A percentile compares a stretch with the other conserved stretches of the same genome.
Evolutionary conservation across 1,139 yeast species (phyloP).

Genomic region (Insectozyma bohioensis): DNA sequence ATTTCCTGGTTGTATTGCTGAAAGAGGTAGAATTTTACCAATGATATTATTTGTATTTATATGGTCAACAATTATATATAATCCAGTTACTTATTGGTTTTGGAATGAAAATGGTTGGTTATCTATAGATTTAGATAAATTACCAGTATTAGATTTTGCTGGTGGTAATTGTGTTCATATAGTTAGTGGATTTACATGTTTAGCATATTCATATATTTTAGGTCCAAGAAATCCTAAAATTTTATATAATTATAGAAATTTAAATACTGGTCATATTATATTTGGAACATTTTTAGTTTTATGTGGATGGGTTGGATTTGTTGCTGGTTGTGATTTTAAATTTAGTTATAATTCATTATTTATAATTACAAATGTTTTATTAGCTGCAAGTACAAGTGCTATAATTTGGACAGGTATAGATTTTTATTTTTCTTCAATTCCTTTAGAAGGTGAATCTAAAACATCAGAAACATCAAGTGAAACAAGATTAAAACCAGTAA

Average conservation of each 20-base stretch:
- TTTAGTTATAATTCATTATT: slow-evolving; percentile 35
- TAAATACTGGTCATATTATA: slow-evolving; percentile 44
- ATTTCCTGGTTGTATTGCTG: slow-evolving; percentile 58
- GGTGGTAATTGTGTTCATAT: slow-evolving; percentile 68
- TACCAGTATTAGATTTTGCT: slow-evolving; percentile 61
- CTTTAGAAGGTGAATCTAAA: slow-evolving; percentile 26
- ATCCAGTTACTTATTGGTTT: slow-evolving; percentile 66
- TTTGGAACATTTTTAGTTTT: slow-evolving; percentile 49
- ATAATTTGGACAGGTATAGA: slow-evolving; percentile 41
- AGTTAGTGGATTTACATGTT: slow-evolving; percentile 58
- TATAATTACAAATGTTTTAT: slow-evolving; percentile 35
- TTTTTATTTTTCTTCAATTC: slow-evolving; percentile 39
- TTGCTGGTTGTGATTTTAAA: slow-evolving; percentile 45
- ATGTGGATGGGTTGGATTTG: slow-evolving; percentile 48
- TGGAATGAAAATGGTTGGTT: slow-evolving; percentile 66
- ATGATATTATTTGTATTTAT: slow-evolving; percentile 51
- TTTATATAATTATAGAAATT: slow-evolving; percentile 36
- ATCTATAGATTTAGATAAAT: slow-evolving; percentile 32
- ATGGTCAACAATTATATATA: slow-evolving; percentile 60
- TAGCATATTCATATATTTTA: slow-evolving; percentile 58
- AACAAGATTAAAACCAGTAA: slow-evolving; percentile 3
- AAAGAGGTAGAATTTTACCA: slow-evolving; percentile 56
- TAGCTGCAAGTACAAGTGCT: slow-evolving; percentile 38
- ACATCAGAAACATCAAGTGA: not conserved
- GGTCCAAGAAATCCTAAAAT: slow-evolving; percentile 52